phyloP scores from a whole-genome alignment of 371 early-diverging fungal genomes.

The Quaeritorhiza haematococci region DNA sequence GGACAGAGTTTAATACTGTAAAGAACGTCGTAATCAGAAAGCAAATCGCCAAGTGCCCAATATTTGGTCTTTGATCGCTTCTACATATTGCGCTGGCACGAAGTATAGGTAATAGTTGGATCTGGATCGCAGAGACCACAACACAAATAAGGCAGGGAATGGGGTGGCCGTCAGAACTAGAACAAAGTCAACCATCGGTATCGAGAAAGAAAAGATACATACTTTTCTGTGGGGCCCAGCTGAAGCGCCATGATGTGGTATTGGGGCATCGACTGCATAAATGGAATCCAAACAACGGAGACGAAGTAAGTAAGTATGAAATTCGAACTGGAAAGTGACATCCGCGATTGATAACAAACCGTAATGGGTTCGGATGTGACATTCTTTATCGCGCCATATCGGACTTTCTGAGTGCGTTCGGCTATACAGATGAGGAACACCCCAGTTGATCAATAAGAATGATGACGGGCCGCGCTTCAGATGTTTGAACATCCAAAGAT shows the following conservation, averaged over 20 bases:
- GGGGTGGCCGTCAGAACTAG: background rate
- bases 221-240: slow-evolving; percentile 29
- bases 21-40: no score
- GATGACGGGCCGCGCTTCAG: no score
- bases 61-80: background rate
- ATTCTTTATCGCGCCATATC: background rate
- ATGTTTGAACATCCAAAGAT: no score
- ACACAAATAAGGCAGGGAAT: background rate
- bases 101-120: background rate
- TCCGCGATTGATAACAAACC: no score
- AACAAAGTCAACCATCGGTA: background rate
- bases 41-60: no score
- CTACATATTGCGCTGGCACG: background rate
- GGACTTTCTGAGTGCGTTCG: slow-evolving; percentile 19
- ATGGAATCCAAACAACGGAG: background rate
- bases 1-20: no score
- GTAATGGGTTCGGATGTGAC: slow-evolving; percentile 11
- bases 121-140: background rate
- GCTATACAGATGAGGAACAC: no score
- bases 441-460: no score
- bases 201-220: no score
- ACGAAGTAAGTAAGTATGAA: background rate
- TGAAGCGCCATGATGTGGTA: slow-evolving; percentile 24
- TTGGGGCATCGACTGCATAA: slow-evolving; percentile 5
- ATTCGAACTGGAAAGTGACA: background rate